Base-by-base conservation (phyloP, 805 yeast species). In the Hagleromyces aurorensis region DNA sequence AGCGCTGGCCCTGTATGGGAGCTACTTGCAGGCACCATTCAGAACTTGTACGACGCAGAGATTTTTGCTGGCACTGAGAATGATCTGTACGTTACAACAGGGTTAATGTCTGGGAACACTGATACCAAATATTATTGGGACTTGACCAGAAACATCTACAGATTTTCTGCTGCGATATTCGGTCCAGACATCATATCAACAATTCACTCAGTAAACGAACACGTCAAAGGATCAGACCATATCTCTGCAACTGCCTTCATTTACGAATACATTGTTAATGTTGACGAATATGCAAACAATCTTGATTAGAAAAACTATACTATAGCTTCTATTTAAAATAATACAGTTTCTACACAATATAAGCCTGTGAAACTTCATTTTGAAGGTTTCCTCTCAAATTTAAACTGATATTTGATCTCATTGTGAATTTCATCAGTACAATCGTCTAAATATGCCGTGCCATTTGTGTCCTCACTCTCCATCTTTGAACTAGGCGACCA, bases 171-270 rank as follows among this genome's bases (percentile, higher is more conserved):
- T 8, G 32, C 49, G 9, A 39, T 49, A 12, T 26, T 42, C 2
- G 39, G 37, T 20, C 28, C 27, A 4, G 37, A 37, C 8, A 33
- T 37, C 2, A 23, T 48, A 19, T 39, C 53, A 18, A 60, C 66
- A 24, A 58, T 65, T 23, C 89, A 80, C 55, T 72, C 80, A 18
- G 76, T 78, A 12, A 69, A 80, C 48, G 91, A 82, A 51, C 66
- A 61, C 39, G 50, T 72, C 25, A 56, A 62, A 10, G 50, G 75
- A 34, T 70, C 67, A 31, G 61, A 68, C n/a, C 89, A 80, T 53
- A 53, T 81, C 39, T 72, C 74, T 35, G 58, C 68, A 7, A 59
- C 74, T 24, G 75, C 76, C 0, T 75, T 72, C 50, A 61, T 66
- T 42, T 72, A 72, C 44, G 69, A 71, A 38, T 72, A 69, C 40